Evolutionary conservation across 345 rosid genomes (phyloP).

Genomic region (Mercurialis annua): DNA sequence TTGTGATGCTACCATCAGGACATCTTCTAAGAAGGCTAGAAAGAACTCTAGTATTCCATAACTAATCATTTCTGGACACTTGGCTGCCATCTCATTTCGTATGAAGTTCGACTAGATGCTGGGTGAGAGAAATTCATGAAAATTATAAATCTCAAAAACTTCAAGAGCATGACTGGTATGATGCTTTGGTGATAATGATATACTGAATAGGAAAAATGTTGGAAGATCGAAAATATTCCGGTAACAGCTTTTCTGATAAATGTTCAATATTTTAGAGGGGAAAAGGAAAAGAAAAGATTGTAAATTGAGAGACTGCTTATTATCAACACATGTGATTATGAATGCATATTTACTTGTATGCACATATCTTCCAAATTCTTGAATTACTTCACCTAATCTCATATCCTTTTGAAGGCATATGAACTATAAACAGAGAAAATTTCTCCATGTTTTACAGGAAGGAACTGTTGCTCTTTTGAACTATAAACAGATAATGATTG

Average conservation of each 20-base stretch:
- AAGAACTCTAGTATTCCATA: conserved; percentile 24
- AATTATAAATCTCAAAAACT: neutral
- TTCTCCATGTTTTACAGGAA: too few relatives aligned
- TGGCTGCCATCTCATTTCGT: neutral
- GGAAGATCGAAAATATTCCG: neutral
- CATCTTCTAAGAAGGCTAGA: conserved; percentile 50
- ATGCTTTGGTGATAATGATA: neutral
- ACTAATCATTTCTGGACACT: neutral
- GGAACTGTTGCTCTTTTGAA: too few relatives aligned
- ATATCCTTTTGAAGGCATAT: too few relatives aligned
- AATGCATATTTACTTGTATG: too few relatives aligned
- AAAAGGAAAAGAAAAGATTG: too few relatives aligned
- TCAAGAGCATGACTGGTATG: neutral
- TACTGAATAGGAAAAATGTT: neutral
- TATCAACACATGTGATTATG: too few relatives aligned
- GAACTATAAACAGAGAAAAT: too few relatives aligned
- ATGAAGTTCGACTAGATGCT: neutral
- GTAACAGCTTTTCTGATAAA: too few relatives aligned
- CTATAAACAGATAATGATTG: too few relatives aligned
- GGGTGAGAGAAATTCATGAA: neutral
- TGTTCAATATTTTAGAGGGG: too few relatives aligned
- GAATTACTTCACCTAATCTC: too few relatives aligned
- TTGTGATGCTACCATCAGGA: conserved; percentile 42
- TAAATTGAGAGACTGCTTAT: neutral
- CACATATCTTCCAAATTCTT: too few relatives aligned